Evolutionary conservation across 2,329 filamentous ascomycete genomes (phyloP), one percentile per base, ranked within the genome.

Genomic region (Ceratocystis colombiana): DNA sequence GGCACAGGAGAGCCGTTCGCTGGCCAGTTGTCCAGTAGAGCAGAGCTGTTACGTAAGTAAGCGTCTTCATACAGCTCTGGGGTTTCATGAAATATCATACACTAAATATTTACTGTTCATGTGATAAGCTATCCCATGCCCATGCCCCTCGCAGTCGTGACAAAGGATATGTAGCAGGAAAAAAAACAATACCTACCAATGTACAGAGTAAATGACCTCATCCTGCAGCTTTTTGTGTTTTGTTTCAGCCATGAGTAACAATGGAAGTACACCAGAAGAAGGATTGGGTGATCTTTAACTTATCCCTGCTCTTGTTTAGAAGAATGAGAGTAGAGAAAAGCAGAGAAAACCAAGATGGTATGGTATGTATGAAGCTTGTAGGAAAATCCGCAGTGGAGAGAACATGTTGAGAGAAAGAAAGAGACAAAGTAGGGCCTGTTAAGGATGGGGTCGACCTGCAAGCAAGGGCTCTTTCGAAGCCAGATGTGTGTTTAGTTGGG

Each of bases 241-340:
- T 53, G 48, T 53, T 53, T 53, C 48, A 53, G 48, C 20, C 22
- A 5, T 10, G 20, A 25, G 15, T 25, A 53, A 53, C 48, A 53
- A 53, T 53, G 48, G 48, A 53, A 10, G 20, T 53, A 53, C 20
- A 53, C 5, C 20, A 53, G 48, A 53, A 53, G 48, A 53, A 53
- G 48, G 48, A 53, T 53, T 12, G 10, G 46, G 48, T 22, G 25
- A 53, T 53, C 48, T 53, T 25, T 28, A 25, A n/a, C 5, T 53
- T 25, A 53, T 25, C 48, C 48, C 48, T 53, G 48, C 48, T 28
- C 3, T 2, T 25, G 8, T 22, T 53, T 28, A 5, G 48, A 22
- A 53, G 22, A 17, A 3, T 12, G 37, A 17, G 20, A 28, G 48
- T n/a, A 25, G 25, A 25, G 20, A 5, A 53, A 25, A 25, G 25